Conservation (phyloP, 1,284 basidiomycete species). For the Ceratobasidium sp. region DNA sequence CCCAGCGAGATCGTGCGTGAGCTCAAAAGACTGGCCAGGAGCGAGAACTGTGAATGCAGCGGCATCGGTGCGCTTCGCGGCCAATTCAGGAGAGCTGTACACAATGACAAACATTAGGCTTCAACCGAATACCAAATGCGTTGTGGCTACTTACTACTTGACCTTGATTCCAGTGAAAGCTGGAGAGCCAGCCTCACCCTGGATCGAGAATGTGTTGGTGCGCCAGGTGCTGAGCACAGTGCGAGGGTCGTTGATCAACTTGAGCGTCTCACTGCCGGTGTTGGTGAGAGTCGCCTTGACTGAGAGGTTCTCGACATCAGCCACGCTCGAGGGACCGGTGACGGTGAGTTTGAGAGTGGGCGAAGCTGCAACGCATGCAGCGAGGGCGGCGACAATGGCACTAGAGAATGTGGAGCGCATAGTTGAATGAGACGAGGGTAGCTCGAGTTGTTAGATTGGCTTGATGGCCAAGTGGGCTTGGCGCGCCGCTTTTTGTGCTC, state of each 20-base stretch:
- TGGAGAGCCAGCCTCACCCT: conserved; percentile 2
- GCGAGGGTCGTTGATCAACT: conserved; percentile 44
- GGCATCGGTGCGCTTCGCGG: conserved; percentile 3
- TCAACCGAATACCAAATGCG: not conserved
- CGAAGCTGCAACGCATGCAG: conserved; percentile 8
- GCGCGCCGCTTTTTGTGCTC: conserved; percentile 9
- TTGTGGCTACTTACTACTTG: conserved; percentile 22
- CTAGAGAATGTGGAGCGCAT: conserved; percentile 22
- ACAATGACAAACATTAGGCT: not conserved
- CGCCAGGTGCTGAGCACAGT: conserved; percentile 51
- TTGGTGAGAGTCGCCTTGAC: conserved; percentile 33
- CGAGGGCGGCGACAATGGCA: conserved; percentile 4
- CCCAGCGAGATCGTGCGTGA: conserved; percentile 41
- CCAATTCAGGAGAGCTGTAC: conserved; percentile 23
- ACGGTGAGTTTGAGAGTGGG: conserved; percentile 33
- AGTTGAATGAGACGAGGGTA: not conserved
- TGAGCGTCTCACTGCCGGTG: conserved; percentile 48
- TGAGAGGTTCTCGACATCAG: conserved; percentile 29
- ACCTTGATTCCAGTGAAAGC: conserved; percentile 33
- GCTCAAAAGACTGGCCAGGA: conserved; percentile 42
- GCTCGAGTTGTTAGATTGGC: not conserved
- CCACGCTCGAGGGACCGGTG: conserved; percentile 53
- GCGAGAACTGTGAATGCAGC: conserved; percentile 33
- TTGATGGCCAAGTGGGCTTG: not conserved
- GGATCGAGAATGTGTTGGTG: conserved; percentile 57